phyloP scores from a whole-genome alignment of 805 yeast genomes.

The Peterozyma toletana region DNA sequence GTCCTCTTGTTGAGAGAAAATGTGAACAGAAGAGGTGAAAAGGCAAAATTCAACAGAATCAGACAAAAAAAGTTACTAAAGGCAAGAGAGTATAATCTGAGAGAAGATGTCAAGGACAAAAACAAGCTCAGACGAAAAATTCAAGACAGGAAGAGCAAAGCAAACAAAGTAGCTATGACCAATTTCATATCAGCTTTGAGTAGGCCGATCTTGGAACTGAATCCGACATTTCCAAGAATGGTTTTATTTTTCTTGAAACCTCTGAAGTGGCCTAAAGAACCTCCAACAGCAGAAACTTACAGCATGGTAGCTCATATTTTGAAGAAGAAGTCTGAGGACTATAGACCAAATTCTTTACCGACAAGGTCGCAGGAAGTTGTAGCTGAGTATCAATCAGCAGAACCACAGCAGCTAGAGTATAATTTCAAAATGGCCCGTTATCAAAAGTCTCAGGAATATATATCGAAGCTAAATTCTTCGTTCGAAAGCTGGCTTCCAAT shows the following conservation, averaged over 20 bases:
- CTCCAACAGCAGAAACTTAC: constrained; percentile 40
- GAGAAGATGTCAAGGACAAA: constrained; percentile 40
- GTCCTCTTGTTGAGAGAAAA: constrained; percentile 38
- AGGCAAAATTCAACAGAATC: constrained; percentile 10
- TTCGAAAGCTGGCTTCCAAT: constrained; percentile 37
- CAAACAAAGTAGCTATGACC: constrained; percentile 25
- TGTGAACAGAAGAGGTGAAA: constrained; percentile 46
- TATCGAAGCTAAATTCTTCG: constrained; percentile 34
- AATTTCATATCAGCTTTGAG: constrained; percentile 29
- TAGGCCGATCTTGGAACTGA: constrained; percentile 29
- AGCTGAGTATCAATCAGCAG: background rate
- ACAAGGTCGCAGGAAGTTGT: too few relatives aligned
- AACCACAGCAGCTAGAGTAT: constrained; percentile 1
- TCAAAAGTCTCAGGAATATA: constrained; percentile 17
- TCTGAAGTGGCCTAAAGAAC: constrained; percentile 43
- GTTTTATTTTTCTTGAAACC: constrained; percentile 40
- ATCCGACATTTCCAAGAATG: constrained; percentile 42
- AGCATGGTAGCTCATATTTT: constrained; percentile 19
- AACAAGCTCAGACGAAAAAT: constrained; percentile 35
- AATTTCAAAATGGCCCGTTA: constrained; percentile 7
- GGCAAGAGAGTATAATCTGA: constrained; percentile 36
- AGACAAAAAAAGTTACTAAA: constrained; percentile 25
- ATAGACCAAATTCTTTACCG: too few relatives aligned
- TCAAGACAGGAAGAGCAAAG: constrained; percentile 34
- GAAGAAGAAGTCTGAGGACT: background rate